Base-by-base conservation (phyloP, 495 filamentous ascomycete species). In the Letharia columbiana region DNA sequence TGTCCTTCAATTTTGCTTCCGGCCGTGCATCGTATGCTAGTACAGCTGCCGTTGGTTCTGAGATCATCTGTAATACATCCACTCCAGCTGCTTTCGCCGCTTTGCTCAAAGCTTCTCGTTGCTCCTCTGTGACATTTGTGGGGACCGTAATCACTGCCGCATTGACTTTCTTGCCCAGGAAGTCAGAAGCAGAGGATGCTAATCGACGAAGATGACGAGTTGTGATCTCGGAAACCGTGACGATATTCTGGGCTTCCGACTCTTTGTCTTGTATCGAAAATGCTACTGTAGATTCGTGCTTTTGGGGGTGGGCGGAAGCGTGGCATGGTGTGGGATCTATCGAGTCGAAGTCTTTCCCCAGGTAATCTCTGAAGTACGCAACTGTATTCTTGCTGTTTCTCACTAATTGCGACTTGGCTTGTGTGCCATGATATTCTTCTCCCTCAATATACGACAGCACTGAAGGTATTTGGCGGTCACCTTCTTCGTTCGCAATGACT, bases 401-500 rank as follows among this genome's bases (percentile, higher is more conserved):
- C 67, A 97, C 82, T 45, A 98, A 84, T 79, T 97, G 90, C 54
- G 82, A 81, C 82, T 97, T 98, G 67, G 94, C 94, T 79, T 98
- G 93, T 63, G 89, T 89, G 74, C 95, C 94, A 73, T 96, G 92
- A 76, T 93, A 96, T 77, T 98, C 94, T 73, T 98, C 94, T 54
- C 92, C 92, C 45, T 90, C 88, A 67, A 96, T 87, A 76, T 98
- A 98, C 10, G 95, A 96, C 65, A 98, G 81, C 68, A 96, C 86
- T 52, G 91, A 89, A 62, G 94, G 94, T 68, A 98, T 98, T 78
- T 97, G 93, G 73, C 94, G 91, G 78, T 98, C 94, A 84, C 94
- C 94, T 77, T 98, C 94, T 78, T 98, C 95, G 78, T 98, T 98
- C 66, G 95, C 94, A 77, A 98, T 98, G 71, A 98, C 93, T 75